Evolutionary conservation across 441 rosid genomes (phyloP).

Genomic region (Gossypium schwendimanii): DNA sequence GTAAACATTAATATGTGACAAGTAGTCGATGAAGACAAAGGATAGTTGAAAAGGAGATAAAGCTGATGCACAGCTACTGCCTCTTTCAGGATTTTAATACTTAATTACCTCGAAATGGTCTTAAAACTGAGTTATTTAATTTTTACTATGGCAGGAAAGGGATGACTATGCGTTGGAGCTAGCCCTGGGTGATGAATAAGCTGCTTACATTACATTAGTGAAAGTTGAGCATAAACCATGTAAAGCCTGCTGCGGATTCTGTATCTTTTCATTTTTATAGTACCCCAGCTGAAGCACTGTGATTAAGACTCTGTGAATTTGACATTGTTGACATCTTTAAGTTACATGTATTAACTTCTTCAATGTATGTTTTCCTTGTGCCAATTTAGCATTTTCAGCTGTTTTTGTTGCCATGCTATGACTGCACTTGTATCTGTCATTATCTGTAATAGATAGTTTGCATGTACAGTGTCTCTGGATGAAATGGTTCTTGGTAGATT

Average conservation of each 20-base stretch:
- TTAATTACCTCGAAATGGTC: neutral
- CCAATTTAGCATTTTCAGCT: neutral
- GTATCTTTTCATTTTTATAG: slow-evolving; percentile 9
- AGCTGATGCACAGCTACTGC: slow-evolving; percentile 2
- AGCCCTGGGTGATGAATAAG: slow-evolving; percentile 77
- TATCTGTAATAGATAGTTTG: neutral
- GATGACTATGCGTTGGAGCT: slow-evolving; percentile 92
- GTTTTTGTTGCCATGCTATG: neutral
- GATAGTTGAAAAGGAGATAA: neutral
- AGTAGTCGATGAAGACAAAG: neutral
- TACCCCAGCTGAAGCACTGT: neutral
- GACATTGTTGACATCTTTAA: neutral
- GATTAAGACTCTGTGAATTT: neutral
- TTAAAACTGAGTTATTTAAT: slow-evolving; percentile 13
- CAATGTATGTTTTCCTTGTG: neutral
- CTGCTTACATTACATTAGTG: neutral
- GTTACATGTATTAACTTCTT: neutral
- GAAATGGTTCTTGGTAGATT: neutral
- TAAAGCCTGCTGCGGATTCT: slow-evolving; percentile 13
- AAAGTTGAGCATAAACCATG: slow-evolving; percentile 13
- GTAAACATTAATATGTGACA: neutral
- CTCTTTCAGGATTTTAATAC: neutral
- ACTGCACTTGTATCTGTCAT: neutral
- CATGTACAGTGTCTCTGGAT: neutral
- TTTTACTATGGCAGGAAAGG: slow-evolving; percentile 53